A percentile compares a stretch with the other conserved stretches of the same genome.
Evolutionary conservation across 495 filamentous ascomycete genomes (phyloP).

Genomic region (Symbiotaphrina buchneri): DNA sequence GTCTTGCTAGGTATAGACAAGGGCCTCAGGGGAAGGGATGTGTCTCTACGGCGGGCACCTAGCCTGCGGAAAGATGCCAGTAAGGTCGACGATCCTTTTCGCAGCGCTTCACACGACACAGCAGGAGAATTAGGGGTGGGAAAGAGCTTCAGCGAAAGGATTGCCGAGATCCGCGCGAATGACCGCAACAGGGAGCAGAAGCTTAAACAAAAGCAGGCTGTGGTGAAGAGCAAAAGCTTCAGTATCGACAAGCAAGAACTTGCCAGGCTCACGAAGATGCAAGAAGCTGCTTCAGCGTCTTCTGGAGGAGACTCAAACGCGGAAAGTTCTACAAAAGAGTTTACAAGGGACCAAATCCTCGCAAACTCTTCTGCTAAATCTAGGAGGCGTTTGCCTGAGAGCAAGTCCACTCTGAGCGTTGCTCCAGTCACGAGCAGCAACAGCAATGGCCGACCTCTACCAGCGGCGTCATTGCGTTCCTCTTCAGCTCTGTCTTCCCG

Average conservation of each 20-base stretch:
- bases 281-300: too few species aligned
- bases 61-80: constrained; percentile 9
- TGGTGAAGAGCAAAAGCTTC: constrained; percentile 52
- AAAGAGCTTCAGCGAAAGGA: constrained; percentile 68
- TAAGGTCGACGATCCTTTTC: constrained; percentile 7
- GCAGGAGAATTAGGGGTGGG: constrained; percentile 17
- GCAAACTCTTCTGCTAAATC: too few species aligned
- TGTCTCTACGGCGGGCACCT: constrained; percentile 63
- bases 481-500: constrained; percentile 1
- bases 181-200: constrained; percentile 24
- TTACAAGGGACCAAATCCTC: too few species aligned
- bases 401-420: not conserved
- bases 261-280: constrained; percentile 37
- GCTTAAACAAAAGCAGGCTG: constrained; percentile 30
- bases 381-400: too few species aligned
- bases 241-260: constrained; percentile 40
- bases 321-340: too few species aligned
- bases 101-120: too few species aligned
- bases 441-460: too few species aligned
- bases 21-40: constrained; percentile 54
- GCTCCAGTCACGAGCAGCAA: too few species aligned
- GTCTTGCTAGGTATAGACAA: constrained; percentile 79
- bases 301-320: too few species aligned
- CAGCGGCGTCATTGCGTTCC: not conserved
- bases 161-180: constrained; percentile 37